Base-by-base conservation (phyloP, 2,329 filamentous ascomycete species). In the Fusarium acutatum region DNA sequence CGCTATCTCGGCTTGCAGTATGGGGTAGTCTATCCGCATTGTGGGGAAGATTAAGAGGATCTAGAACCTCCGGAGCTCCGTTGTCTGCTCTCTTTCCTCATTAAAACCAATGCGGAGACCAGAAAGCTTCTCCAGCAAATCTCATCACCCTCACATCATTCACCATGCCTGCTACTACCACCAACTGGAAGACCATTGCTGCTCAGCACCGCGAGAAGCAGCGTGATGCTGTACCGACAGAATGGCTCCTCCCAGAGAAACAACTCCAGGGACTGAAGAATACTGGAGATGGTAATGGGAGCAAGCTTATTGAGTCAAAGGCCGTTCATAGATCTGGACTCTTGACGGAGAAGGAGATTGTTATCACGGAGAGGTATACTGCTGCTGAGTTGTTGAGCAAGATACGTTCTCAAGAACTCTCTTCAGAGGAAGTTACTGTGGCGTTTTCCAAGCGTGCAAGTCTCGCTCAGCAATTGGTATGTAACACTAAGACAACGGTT, bases 391-490 rank as follows among this genome's bases (percentile, higher is more conserved):
- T 77, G 4, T 34, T 77, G 2, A 40, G 14, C 3, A 77, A 68
- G 44, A 28, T 77, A 2, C 58, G 73, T 6, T 32, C 50, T 5
- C 54, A 61, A 12, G 47, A 77, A 1, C 6, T 77, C 1, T 49
- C 67, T 8, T 77, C 75, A 8, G 75, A 77, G 20, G 65, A 77
- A 14, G 75, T 77, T 2, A 60, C 67, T 1, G 57, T 71, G 12
- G 75, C 75, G 1, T 77, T 75, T n/a, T 71, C 64, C 15, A 77
- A 77, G 52, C 71, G 75, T 13, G 75, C 75, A 9, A 66, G 68
- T 32, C 64, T 77, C 14, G 75, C 75, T 11, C 75, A 77, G 10
- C 75, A 77, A 53, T 32, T 75, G 35, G 75, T 77, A 6, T 3
- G 69, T 40, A 1, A 3, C 3, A 2, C 14, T 5, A 4, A n/a